phyloP scores from a whole-genome alignment of 495 filamentous ascomycete genomes.

The Parathielavia appendiculata region DNA sequence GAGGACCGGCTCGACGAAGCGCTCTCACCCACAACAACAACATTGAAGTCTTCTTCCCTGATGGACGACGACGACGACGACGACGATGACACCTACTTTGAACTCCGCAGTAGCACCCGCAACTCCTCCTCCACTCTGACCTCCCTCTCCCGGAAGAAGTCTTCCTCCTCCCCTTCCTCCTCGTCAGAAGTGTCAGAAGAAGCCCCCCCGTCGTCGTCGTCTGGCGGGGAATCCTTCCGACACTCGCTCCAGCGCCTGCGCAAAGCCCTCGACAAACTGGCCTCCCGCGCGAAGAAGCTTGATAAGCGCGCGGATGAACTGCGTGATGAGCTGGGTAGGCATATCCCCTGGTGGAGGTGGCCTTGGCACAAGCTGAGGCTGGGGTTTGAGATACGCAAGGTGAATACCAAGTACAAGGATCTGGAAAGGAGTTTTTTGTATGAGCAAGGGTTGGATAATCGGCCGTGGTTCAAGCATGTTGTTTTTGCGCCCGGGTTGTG shows the following conservation, averaged over 20 bases:
- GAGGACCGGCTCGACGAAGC: slow-evolving; percentile 53
- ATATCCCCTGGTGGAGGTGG: slow-evolving; percentile 79
- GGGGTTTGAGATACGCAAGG: slow-evolving; percentile 55
- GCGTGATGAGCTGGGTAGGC: slow-evolving; percentile 57
- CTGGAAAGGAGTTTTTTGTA: slow-evolving; percentile 83
- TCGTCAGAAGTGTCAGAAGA: no score
- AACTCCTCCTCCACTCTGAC: slow-evolving; percentile 43
- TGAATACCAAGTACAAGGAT: slow-evolving; percentile 65
- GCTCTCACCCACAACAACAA: background rate
- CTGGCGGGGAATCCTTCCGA: slow-evolving; percentile 49
- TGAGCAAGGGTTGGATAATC: slow-evolving; percentile 68
- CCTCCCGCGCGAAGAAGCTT: slow-evolving; percentile 54
- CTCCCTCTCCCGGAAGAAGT: slow-evolving; percentile 11
- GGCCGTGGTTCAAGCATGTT: slow-evolving; percentile 91
- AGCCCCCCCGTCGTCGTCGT: slow-evolving; percentile 35
- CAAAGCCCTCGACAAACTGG: slow-evolving; percentile 50
- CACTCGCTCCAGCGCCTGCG: slow-evolving; percentile 41
- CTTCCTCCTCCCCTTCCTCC: slow-evolving; percentile 35
- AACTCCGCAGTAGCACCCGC: slow-evolving; percentile 50
- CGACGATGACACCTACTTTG: slow-evolving; percentile 33
- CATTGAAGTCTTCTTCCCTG: slow-evolving; percentile 27
- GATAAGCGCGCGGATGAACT: slow-evolving; percentile 58
- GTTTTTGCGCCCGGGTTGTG: slow-evolving; percentile 82
- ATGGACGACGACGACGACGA: slow-evolving; percentile 31
- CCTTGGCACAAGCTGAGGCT: slow-evolving; percentile 57